These are phyloP conservation scores for Acer negundo DNA, from an alignment of 345 rosid species.

Conservation along the genomic window DNA sequence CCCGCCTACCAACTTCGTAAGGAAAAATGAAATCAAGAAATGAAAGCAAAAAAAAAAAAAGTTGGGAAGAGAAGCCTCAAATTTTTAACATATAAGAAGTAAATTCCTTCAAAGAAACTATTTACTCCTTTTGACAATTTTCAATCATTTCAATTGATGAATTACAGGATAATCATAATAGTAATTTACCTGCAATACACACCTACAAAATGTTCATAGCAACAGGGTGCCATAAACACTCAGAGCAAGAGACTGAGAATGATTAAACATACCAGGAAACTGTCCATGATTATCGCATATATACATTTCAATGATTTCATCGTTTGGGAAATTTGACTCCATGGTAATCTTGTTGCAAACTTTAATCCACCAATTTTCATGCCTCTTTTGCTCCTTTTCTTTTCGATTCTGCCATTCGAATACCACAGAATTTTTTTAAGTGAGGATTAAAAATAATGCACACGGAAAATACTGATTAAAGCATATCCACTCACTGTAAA, in stretches of 20 bases:
- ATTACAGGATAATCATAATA: neutral
- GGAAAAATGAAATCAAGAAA: conserved; percentile 1
- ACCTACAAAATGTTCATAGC: neutral
- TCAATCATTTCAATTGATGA: neutral
- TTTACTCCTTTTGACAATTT: neutral
- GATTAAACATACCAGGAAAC: conserved; percentile 43
- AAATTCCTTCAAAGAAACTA: neutral
- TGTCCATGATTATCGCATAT: conserved; percentile 47
- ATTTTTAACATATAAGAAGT: neutral
- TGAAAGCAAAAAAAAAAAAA: neutral
- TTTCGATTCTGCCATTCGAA: conserved; percentile 44
- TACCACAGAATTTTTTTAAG: neutral
- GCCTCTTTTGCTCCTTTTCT: conserved; percentile 61
- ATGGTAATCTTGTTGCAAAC: conserved; percentile 65
- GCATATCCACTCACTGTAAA: neutral
- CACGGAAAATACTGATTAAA: neutral
- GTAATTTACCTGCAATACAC: neutral
- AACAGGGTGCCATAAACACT: neutral
- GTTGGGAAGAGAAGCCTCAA: conserved; percentile 1
- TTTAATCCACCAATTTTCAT: conserved; percentile 64
- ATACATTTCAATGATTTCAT: conserved; percentile 67
- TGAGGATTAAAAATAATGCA: neutral
- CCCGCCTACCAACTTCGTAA: neutral
- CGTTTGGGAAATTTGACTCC: conserved; percentile 65
- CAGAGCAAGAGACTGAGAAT: neutral